These are phyloP conservation scores for Arthrinium phaeospermum DNA, from an alignment of 2,329 filamentous ascomycete species.

Conservation along the genomic window DNA sequence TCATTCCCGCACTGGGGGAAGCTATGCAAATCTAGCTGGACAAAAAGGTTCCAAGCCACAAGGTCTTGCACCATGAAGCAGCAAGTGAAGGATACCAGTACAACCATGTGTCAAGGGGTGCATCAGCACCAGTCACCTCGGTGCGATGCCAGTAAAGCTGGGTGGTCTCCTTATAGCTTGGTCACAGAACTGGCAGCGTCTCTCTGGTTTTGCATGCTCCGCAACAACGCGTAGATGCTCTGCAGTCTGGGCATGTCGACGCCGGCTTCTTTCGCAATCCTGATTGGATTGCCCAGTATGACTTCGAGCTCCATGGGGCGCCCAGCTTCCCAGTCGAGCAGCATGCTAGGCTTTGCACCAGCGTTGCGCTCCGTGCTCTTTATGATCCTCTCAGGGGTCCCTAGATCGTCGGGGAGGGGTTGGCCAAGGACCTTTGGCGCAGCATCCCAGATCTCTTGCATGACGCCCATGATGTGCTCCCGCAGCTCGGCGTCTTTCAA, in stretches of 20 bases:
- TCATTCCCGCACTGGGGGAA: too few relatives aligned
- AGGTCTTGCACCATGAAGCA: neutral
- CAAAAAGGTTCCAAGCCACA: too few relatives aligned
- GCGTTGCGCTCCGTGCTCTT: conserved; percentile 67
- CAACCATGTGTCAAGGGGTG: too few relatives aligned
- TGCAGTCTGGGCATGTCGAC: conserved; percentile 71
- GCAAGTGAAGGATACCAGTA: too few relatives aligned
- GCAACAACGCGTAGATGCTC: conserved; percentile 69
- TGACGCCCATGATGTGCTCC: conserved; percentile 66
- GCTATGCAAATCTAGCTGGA: too few relatives aligned
- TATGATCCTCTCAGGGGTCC: conserved; percentile 66
- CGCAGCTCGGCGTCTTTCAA: conserved; percentile 66
- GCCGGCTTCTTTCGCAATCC: conserved; percentile 66
- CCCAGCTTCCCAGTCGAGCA: conserved; percentile 71
- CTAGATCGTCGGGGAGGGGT: conserved; percentile 65
- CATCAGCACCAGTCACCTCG: too few relatives aligned
- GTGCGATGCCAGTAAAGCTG: neutral
- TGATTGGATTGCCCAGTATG: conserved; percentile 72
- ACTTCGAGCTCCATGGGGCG: conserved; percentile 74
- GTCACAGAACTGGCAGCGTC: conserved; percentile 44
- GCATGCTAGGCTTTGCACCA: conserved; percentile 70
- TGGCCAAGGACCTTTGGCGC: conserved; percentile 67
- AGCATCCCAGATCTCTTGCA: conserved; percentile 71
- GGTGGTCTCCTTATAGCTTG: neutral
- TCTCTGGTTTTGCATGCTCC: conserved; percentile 63